phyloP scores from a whole-genome alignment of 2,329 filamentous ascomycete species.

The Ceratocystis diversiconidia region DNA sequence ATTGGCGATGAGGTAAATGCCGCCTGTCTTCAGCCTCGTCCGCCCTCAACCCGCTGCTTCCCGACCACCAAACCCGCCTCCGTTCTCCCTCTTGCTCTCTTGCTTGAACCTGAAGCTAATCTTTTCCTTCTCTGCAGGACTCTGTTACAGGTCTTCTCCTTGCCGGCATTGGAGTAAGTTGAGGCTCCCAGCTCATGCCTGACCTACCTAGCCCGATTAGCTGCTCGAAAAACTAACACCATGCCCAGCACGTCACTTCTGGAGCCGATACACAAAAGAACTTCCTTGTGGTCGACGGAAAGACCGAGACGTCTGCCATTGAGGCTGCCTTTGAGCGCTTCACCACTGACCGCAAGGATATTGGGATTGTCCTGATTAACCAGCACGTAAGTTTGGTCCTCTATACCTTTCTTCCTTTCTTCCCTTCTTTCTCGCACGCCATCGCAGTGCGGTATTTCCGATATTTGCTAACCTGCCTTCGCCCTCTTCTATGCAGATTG shows the following conservation, averaged over 20 bases:
- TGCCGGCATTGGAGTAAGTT: constrained; percentile 75
- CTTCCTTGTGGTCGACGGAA: constrained; percentile 88
- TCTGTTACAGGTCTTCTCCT: constrained; percentile 92
- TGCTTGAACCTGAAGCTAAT: constrained; percentile 18
- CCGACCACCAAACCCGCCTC: background rate
- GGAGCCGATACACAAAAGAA: constrained; percentile 89
- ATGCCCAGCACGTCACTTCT: constrained; percentile 66
- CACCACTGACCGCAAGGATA: constrained; percentile 82
- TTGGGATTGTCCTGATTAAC: constrained; percentile 92
- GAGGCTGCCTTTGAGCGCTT: constrained; percentile 83
- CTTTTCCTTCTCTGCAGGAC: constrained; percentile 46
- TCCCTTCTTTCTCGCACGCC: background rate
- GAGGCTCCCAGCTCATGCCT: background rate
- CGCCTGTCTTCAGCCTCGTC: constrained; percentile 1
- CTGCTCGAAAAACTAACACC: background rate
- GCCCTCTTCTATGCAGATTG: constrained; percentile 45
- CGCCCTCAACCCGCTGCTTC: background rate
- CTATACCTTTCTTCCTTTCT: background rate
- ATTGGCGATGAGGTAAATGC: constrained; percentile 78
- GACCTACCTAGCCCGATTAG: background rate
- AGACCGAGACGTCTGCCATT: constrained; percentile 79
- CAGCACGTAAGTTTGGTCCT: constrained; percentile 59
- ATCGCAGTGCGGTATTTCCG: background rate
- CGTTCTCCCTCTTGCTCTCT: background rate
- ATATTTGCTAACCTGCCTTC: background rate